Evolutionary conservation across 2,329 filamentous ascomycete species (phyloP).

Genomic region (Cryphonectria naterciae): DNA sequence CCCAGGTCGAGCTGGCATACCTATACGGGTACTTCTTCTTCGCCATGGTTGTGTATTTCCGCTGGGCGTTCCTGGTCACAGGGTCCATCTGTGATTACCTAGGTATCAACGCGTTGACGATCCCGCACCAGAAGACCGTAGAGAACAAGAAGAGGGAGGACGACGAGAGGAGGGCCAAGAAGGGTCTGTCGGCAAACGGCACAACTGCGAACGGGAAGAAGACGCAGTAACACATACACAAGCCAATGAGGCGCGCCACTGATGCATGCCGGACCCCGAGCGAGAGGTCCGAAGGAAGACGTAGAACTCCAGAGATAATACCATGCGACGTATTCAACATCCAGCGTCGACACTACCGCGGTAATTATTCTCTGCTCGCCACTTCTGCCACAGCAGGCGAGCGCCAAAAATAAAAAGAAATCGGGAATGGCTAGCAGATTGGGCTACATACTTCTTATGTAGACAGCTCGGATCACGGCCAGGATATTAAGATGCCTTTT

Average conservation of each 20-base stretch:
- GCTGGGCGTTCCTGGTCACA: constrained; percentile 91
- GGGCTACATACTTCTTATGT: background rate
- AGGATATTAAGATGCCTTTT: background rate
- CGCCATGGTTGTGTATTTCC: constrained; percentile 82
- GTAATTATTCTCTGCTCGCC: background rate
- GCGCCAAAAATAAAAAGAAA: background rate
- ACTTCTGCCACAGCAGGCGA: background rate
- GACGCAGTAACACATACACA: constrained; percentile 30
- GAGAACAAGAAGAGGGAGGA: constrained; percentile 52
- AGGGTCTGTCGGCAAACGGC: constrained; percentile 33
- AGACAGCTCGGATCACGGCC: background rate
- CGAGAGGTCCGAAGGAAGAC: background rate
- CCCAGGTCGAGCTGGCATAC: constrained; percentile 75
- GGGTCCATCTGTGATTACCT: constrained; percentile 89
- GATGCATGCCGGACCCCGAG: background rate
- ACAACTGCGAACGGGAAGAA: constrained; percentile 35
- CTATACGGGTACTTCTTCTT: constrained; percentile 84
- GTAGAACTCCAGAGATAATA: background rate
- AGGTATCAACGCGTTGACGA: constrained; percentile 93
- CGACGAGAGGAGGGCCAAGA: constrained; percentile 32
- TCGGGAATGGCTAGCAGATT: background rate
- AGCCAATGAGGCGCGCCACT: background rate
- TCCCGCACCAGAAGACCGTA: constrained; percentile 65
- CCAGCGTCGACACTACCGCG: background rate
- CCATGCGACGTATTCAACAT: constrained; percentile 7